Percentiles rank a stretch among this genome's conserved stretches.
These are phyloP conservation scores for Schizopora paradoxa DNA, from an alignment of 1,284 basidiomycete species.

Conservation along the genomic window DNA sequence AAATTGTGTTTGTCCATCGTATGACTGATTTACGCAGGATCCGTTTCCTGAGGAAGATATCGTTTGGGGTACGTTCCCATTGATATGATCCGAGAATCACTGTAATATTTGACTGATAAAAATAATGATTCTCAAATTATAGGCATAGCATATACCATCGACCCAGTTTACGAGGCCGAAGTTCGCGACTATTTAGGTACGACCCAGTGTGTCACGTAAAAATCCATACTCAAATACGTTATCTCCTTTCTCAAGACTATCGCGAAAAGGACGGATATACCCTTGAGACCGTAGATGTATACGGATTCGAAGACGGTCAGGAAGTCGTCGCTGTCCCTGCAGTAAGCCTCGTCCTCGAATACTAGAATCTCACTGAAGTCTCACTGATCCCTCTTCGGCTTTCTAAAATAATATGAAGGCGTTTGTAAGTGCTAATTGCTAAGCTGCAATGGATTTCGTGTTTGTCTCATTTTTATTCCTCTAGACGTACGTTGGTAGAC, in stretches of 20 bases:
- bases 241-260: conserved; percentile 45
- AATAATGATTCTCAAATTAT: neutral
- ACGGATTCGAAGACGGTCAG: conserved; percentile 45
- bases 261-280: conserved; percentile 86
- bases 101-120: neutral
- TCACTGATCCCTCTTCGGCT: neutral
- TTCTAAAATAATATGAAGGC: conserved; percentile 25
- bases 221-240: neutral
- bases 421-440: conserved; percentile 20
- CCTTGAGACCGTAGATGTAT: conserved; percentile 57
- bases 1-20: neutral
- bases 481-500: conserved; percentile 73
- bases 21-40: conserved; percentile 40
- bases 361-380: conserved; percentile 24
- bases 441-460: neutral
- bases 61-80: conserved; percentile 67
- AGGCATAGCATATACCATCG: conserved; percentile 82
- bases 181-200: conserved; percentile 78
- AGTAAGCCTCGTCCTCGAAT: conserved; percentile 31
- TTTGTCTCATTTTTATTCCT: conserved; percentile 3
- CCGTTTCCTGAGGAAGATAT: conserved; percentile 72
- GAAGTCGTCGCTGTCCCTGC: conserved; percentile 52
- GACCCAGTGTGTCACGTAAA: conserved; percentile 9
- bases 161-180: conserved; percentile 64
- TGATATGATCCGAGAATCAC: too few relatives aligned